Evolutionary conservation across 164 flowering plant species (phyloP), one percentile per base, ranked within the genome.

Genomic region (Chloranthus sessilifolius): DNA sequence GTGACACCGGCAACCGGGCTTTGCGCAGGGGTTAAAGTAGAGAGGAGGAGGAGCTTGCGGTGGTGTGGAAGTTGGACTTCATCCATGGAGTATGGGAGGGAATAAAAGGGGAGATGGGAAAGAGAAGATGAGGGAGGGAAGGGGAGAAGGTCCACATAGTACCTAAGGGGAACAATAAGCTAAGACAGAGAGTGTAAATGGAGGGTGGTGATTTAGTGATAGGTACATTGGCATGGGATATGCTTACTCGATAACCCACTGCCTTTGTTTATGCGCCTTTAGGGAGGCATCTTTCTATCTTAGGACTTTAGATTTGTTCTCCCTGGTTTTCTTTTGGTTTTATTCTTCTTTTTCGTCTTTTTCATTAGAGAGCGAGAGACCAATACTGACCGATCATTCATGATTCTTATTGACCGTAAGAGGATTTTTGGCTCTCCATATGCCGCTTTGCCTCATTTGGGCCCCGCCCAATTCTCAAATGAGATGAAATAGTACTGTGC

Each of bases 211-310:
- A 39, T 42, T 8, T 14, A 23, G 30, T 34, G 50, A 56, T 16
- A 45, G 29, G 29, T 26, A 31, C 31, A 30, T 52, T 59, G 61
- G 37, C 31, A 49, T 35, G 26, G 62, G 57, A 55, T 58, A 54
- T 67, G 67, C 64, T 50, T 58, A 59, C 64, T 24, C 45, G 67
- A 58, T 50, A 55, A 58, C 10, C 52, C 56, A 55, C 55, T 43
- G 45, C 43, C 56, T 43, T 62, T 50, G 9, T 31, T 62, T 61
- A 61, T 62, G 66, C 52, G 66, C 52, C 37, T 34, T 27, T 28
- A 48, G n/a, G 4, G 20, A 34, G 56, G 63, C 50, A 51, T 43
- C 45, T 44, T 16, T 52, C 45, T 38, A 43, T n/a, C n/a, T n/a
- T n/a, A n/a, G n/a, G n/a, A n/a, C n/a, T n/a, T n/a, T n/a, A n/a